Base-by-base conservation (phyloP, 129 eudicot genomes). In the Deinandra increscens region DNA sequence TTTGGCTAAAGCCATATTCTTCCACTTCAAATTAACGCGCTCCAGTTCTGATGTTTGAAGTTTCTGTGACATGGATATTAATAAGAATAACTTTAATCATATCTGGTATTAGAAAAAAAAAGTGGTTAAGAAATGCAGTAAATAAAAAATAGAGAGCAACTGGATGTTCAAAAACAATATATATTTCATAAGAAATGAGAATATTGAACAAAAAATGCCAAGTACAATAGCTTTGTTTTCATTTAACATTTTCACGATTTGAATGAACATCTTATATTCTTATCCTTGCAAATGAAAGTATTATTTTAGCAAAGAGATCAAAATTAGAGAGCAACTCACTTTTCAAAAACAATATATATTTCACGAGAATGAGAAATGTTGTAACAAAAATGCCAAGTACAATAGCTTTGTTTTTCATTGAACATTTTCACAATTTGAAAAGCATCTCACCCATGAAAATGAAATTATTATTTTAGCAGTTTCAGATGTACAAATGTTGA, bases 1-100 rank as follows among this genome's bases (percentile, higher is more conserved):
- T 80, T 83, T 85, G 48, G 95, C 95, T 78, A 93, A 80, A 34
- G 83, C 90, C 81, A 83, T 73, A 64, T 69, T 89, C 72, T 80
- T 83, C 75, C 87, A 87, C 45, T 85, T 82, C 75, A 86, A 72
- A 59, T 80, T 85, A 66, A 49, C 45, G 71, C 88, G 64, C 75
- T 86, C 92, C 65, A 72, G 20, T 29, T 80, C 82, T 33, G 88
- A 79, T 72, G 53, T 75, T 68, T 81, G 82, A 65, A 93, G 91
- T 78, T 89, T 93, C 99, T 93, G 81, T 60, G 45, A 64, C 63
- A 84, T 41, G 51, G n/a, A 75, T n/a, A n/a, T n/a, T 44, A 4
- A 29, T 48, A 46, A 69, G 23, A 33, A 59, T 33, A 60, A 36
- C 22, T 60, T 60, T 31, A 33, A 22, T 56, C 63, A 56, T 1